A percentile compares a stretch with the other conserved stretches of the same genome.
Conservation (phyloP, 305 asterid genomes). For the Fraxinus xanthoxyloides region DNA sequence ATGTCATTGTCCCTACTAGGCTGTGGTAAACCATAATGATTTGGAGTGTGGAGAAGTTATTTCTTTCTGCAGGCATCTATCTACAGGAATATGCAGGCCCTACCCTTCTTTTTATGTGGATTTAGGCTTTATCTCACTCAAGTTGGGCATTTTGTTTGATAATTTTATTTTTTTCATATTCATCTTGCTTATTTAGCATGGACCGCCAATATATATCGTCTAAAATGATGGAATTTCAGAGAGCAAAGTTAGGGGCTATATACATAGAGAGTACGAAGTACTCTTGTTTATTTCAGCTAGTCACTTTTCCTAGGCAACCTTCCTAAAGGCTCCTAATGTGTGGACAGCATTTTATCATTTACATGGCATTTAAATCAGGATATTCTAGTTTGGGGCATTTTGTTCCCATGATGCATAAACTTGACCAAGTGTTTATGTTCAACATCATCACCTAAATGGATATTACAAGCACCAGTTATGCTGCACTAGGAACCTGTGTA, state of each 20-base stretch:
- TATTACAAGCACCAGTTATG: neutral
- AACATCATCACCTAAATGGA: neutral
- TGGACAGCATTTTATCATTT: neutral
- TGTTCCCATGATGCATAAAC: neutral
- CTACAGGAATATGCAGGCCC: neutral
- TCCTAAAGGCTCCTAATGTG: neutral
- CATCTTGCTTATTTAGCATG: neutral
- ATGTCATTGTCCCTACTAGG: neutral
- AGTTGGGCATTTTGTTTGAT: neutral
- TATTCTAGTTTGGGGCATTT: neutral
- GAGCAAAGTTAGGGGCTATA: neutral
- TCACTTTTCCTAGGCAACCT: neutral
- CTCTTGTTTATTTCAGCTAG: neutral
- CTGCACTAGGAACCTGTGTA: neutral
- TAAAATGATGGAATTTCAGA: neutral
- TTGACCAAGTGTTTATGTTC: neutral
- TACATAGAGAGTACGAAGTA: neutral
- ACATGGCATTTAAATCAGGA: neutral
- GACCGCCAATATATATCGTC: neutral
- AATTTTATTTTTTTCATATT: neutral
- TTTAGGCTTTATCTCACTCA: neutral
- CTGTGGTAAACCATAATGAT: neutral
- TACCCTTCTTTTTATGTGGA: neutral
- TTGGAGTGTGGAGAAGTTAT: neutral
- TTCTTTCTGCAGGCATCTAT: neutral